phyloP scores from a whole-genome alignment of 2,329 filamentous ascomycete genomes.

The Xylaria digitata region DNA sequence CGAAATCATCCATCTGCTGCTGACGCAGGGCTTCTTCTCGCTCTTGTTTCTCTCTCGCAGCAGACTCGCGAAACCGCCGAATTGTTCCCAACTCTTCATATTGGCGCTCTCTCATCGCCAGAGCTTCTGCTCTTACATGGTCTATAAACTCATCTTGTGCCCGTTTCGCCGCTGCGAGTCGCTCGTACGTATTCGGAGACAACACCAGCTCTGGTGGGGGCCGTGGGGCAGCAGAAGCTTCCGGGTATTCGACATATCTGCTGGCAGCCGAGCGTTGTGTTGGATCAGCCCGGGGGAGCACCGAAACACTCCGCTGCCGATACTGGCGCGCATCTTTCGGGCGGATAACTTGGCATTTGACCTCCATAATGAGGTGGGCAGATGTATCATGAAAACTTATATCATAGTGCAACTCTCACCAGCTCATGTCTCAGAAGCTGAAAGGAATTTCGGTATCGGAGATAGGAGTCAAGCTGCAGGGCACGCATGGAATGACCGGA shows the following conservation, averaged over 20 bases:
- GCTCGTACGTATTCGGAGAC: constrained; percentile 12
- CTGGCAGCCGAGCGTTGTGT: constrained; percentile 5
- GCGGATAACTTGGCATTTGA: constrained; percentile 22
- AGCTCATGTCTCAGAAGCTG: not conserved
- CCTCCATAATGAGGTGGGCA: constrained; percentile 13
- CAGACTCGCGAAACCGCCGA: constrained; percentile 16
- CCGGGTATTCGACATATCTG: constrained; percentile 13
- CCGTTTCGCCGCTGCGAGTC: constrained; percentile 19
- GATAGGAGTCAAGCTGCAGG: constrained; percentile 14
- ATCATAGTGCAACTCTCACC: constrained; percentile 4
- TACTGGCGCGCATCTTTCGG: constrained; percentile 24
- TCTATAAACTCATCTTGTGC: constrained; percentile 19
- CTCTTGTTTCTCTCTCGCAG: constrained; percentile 16
- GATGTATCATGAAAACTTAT: constrained; percentile 9
- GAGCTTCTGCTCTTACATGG: constrained; percentile 21
- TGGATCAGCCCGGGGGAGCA: constrained; percentile 16
- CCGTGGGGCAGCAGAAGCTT: constrained; percentile 10
- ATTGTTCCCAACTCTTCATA: constrained; percentile 18
- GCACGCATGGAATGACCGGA: not conserved
- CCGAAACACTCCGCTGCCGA: constrained; percentile 31
- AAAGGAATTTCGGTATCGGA: not conserved
- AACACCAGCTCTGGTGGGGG: not conserved
- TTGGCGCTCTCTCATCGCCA: constrained; percentile 23
- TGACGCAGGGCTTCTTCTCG: constrained; percentile 25
- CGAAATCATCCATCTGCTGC: constrained; percentile 12